A percentile compares a stretch with the other conserved stretches of the same genome.
Evolutionary conservation across 768 basidiomycete genomes (phyloP).

Genomic region (Pholiota molesta): DNA sequence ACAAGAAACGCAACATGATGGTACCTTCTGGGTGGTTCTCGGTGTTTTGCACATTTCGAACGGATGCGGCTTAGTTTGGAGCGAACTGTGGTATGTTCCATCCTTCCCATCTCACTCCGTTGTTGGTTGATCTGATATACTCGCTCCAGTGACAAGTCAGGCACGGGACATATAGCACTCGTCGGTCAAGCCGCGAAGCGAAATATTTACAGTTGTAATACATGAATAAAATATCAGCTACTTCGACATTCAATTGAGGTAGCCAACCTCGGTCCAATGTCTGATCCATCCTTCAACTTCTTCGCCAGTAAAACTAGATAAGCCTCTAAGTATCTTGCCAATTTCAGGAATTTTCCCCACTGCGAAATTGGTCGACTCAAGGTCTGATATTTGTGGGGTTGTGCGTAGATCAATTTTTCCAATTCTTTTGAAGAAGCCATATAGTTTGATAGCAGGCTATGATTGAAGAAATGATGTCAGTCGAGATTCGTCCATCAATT

Average conservation of each 20-base stretch:
- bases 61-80: too few relatives aligned
- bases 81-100: too few relatives aligned
- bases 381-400: background rate
- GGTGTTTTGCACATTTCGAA: too few relatives aligned
- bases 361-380: background rate
- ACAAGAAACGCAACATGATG: too few relatives aligned
- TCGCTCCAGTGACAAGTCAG: too few relatives aligned
- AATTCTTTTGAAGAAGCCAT: background rate
- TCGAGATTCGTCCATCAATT: background rate
- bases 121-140: too few relatives aligned
- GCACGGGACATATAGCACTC: too few relatives aligned
- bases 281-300: background rate
- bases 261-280: background rate
- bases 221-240: too few relatives aligned
- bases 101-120: too few relatives aligned
- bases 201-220: background rate
- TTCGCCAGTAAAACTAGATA: background rate
- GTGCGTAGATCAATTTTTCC: background rate
- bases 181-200: too few relatives aligned
- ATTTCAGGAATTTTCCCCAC: background rate
- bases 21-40: too few relatives aligned
- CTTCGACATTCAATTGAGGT: too few relatives aligned
- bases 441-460: constrained; percentile 1
- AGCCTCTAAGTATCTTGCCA: background rate
- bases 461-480: background rate